Conservation (phyloP, 192 early-diverging fungal genomes). For the Podila epigama region DNA sequence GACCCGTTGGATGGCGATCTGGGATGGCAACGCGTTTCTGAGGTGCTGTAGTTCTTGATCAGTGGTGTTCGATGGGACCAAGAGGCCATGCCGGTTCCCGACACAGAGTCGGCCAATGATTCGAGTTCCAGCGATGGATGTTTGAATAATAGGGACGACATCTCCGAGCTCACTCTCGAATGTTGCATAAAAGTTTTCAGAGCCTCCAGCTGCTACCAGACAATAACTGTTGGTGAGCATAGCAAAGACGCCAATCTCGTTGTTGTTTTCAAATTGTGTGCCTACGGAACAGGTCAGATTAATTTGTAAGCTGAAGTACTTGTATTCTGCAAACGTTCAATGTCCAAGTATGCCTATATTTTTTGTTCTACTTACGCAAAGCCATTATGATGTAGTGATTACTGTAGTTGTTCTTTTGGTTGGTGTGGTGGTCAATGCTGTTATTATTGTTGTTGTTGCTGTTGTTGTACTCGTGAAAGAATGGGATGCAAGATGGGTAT, state of each 20-base stretch:
- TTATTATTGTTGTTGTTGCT: too few relatives aligned
- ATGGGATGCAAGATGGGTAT: too few relatives aligned
- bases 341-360: neutral
- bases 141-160: slow-evolving; percentile 94
- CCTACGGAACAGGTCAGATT: slow-evolving; percentile 46
- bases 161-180: slow-evolving; percentile 94
- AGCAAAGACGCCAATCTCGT: slow-evolving; percentile 98
- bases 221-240: slow-evolving; percentile 96
- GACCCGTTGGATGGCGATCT: slow-evolving; percentile 89
- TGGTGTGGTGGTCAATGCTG: too few relatives aligned
- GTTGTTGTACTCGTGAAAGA: too few relatives aligned
- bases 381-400: too few relatives aligned
- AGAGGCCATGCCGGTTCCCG: slow-evolving; percentile 92
- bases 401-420: too few relatives aligned
- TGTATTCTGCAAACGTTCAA: too few relatives aligned
- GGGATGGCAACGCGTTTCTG: slow-evolving; percentile 91
- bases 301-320: neutral
- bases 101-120: slow-evolving; percentile 92
- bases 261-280: slow-evolving; percentile 97
- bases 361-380: neutral
- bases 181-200: slow-evolving; percentile 95
- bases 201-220: slow-evolving; percentile 94
- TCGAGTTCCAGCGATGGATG: slow-evolving; percentile 93
- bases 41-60: slow-evolving; percentile 97
- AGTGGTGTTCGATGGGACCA: slow-evolving; percentile 93